Base-by-base conservation (phyloP, 2,329 filamentous ascomycete genomes). In the Cladosporium oxysporum region DNA sequence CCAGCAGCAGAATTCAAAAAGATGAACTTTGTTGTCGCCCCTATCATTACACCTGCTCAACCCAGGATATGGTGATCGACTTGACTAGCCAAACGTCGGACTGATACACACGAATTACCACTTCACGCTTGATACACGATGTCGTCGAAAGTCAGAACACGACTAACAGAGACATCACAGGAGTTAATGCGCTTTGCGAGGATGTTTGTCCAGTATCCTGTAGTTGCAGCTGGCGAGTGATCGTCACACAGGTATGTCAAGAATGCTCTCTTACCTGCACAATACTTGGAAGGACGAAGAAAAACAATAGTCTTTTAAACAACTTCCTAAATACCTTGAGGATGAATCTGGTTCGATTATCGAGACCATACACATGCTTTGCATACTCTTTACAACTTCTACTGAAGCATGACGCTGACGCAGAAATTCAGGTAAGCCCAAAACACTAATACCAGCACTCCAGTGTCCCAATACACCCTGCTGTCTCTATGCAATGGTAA, bases 81-180 rank as follows among this genome's bases (percentile, higher is more conserved):
- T 82, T 84, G 84, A 86, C 83, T 80, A 71, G 82, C 84, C 84
- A 86, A 87, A 86, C 82, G 83, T 86, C 84, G 77, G 77, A 79
- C 83, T 85, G 83, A 85, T 75, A 23, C 69, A 41, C 35, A 41
- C 71, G 68, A 63, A 64, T 61, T 41, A 41, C 50, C 28, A 21
- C 28, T 57, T 63, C 50, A 55, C 61, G 31, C 50, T 63, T 57
- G 8, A 41, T 23, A 21, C 44, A 37, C 31, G 47, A 52, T 47
- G n/a, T 35, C 14, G 1, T 18, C 26, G 2, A 33, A 10, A 3
- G 21, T 47, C 28, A n/a, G 50, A 33, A 11, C 61, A 57, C 31
- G 49, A 33, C 61, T 63, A 53, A 63, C 61, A 47, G 61, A 47
- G 60, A 57, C 61, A 57, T 63, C 31, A 18, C 35, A 63, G 61